Evolutionary conservation across 306 rosid genomes (phyloP).

Genomic region (Castanopsis chinensis): DNA sequence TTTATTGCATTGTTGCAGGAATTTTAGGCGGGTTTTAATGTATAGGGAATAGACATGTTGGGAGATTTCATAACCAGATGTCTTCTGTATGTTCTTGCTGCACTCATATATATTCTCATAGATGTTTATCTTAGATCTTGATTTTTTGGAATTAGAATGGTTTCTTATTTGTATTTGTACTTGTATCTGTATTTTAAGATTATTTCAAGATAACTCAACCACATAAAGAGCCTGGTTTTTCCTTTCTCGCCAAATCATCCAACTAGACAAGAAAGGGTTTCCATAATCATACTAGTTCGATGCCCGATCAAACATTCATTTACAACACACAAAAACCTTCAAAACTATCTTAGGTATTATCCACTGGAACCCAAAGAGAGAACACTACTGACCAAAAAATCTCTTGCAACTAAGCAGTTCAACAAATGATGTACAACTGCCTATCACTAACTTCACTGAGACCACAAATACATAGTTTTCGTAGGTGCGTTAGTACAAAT

Average conservation of each 20-base stretch:
- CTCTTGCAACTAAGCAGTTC: not conserved
- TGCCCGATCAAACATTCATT: not conserved
- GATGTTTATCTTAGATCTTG: not conserved
- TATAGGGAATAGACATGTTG: constrained; percentile 48
- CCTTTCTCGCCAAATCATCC: not conserved
- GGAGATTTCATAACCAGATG: constrained; percentile 68
- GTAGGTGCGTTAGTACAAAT: not conserved
- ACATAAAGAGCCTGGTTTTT: not conserved
- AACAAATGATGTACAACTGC: not conserved
- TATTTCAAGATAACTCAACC: too few relatives aligned
- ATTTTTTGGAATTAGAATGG: too few relatives aligned
- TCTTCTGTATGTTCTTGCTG: constrained; percentile 51
- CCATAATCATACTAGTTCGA: not conserved
- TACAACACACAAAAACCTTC: not conserved
- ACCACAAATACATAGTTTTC: not conserved
- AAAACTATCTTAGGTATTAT: not conserved
- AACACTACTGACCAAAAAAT: not conserved
- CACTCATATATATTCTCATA: too few relatives aligned
- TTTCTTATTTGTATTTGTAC: too few relatives aligned
- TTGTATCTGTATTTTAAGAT: too few relatives aligned
- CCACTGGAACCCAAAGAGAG: not conserved
- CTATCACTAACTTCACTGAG: not conserved
- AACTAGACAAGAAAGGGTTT: not conserved
- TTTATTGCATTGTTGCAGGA: constrained; percentile 32
- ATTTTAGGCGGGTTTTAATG: constrained; percentile 15